A percentile compares a stretch with the other conserved stretches of the same genome.
Conservation (phyloP, 306 rosid species). For the Clitoria ternatea region DNA sequence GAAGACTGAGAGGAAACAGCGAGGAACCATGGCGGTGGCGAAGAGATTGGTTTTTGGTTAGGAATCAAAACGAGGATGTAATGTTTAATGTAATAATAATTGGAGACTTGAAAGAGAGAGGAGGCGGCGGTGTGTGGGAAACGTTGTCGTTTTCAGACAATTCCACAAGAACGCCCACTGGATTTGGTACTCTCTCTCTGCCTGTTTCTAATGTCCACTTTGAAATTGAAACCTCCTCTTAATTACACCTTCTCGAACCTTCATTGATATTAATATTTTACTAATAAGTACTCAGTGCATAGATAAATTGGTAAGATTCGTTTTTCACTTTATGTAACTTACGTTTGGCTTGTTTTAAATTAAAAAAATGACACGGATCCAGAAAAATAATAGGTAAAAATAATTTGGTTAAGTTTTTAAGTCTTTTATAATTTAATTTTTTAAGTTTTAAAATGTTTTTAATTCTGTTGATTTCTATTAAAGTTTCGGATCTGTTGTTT, state of each 20-base stretch:
- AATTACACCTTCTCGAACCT: constrained; percentile 23
- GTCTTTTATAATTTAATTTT: no score
- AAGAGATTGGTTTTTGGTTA: not conserved
- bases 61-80: not conserved
- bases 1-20: constrained; percentile 17
- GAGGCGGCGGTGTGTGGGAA: not conserved
- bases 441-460: no score
- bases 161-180: constrained; percentile 12
- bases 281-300: no score
- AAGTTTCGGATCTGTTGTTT: no score
- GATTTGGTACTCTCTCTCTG: not conserved
- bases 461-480: no score
- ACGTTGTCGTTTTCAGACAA: not conserved
- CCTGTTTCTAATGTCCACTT: not conserved
- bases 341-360: no score
- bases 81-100: not conserved
- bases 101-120: not conserved
- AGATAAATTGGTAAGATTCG: no score
- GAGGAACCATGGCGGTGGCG: constrained; percentile 49
- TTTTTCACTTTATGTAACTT: no score
- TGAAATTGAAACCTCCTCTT: not conserved
- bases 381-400: no score
- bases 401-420: no score
- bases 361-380: no score
- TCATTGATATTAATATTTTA: no score